Percentiles rank a stretch among this genome's conserved stretches.
These are phyloP conservation scores for Penicillium angulare DNA, from an alignment of 495 filamentous ascomycete genomes.

Conservation along the genomic window DNA sequence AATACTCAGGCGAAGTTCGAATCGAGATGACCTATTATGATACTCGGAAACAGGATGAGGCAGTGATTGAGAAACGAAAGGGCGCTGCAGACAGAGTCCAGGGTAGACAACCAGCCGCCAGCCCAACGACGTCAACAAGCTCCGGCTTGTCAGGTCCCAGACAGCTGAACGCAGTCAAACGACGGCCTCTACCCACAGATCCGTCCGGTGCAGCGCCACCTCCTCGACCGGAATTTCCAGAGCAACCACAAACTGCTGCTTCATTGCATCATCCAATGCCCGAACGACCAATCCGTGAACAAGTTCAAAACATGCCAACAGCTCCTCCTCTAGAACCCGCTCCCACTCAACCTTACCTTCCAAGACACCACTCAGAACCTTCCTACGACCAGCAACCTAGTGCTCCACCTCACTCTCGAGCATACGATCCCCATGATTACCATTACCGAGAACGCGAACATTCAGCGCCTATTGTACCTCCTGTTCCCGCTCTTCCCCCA, in stretches of 20 bases:
- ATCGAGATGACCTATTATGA: conserved; percentile 98
- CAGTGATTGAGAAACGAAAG: conserved; percentile 53
- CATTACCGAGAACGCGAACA: conserved; percentile 34
- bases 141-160: conserved; percentile 55
- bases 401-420: conserved; percentile 15
- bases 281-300: conserved; percentile 25
- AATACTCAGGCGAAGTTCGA: conserved; percentile 92
- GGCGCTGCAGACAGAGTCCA: conserved; percentile 39
- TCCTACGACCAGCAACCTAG: conserved; percentile 23
- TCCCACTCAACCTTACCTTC: conserved; percentile 12
- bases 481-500: conserved; percentile 18
- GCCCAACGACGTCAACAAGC: conserved; percentile 17
- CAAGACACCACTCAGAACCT: conserved; percentile 23
- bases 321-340: conserved; percentile 9
- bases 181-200: conserved; percentile 76
- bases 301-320: conserved; percentile 21
- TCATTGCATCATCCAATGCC: conserved; percentile 22
- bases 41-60: conserved; percentile 73
- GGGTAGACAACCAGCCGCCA: conserved; percentile 16
- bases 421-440: conserved; percentile 31
- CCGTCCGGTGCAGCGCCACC: conserved; percentile 49
- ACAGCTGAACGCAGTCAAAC: conserved; percentile 62
- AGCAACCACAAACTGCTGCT: conserved; percentile 27
- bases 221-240: conserved; percentile 23
- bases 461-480: too few relatives aligned